Conservation (phyloP, 805 yeast genomes). For the Priceomyces fermenticarens region DNA sequence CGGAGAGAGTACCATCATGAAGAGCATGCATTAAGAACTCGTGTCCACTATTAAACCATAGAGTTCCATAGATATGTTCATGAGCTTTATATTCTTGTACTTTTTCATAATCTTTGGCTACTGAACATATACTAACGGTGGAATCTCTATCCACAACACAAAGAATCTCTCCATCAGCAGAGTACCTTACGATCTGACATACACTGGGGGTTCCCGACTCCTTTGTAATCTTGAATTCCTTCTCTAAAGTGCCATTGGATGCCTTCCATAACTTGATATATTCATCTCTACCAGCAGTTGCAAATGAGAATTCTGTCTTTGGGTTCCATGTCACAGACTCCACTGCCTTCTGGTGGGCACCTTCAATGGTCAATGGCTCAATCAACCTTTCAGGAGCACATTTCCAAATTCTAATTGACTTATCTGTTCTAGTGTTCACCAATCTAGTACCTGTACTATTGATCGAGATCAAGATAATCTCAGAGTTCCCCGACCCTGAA, state of each 20-base stretch:
- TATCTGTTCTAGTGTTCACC: constrained; percentile 43
- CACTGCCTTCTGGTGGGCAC: constrained; percentile 38
- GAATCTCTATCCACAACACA: constrained; percentile 42
- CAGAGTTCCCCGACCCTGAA: constrained; percentile 18
- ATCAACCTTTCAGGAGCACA: constrained; percentile 21
- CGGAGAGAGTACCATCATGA: constrained; percentile 42
- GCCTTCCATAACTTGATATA: constrained; percentile 47
- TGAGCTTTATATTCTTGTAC: constrained; percentile 19
- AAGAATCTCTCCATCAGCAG: constrained; percentile 46
- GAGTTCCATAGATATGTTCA: constrained; percentile 36
- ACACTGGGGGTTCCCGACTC: constrained; percentile 6
- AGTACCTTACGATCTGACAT: constrained; percentile 30
- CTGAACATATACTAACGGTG: constrained; percentile 33
- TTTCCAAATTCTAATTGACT: constrained; percentile 40
- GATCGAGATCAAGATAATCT: constrained; percentile 35
- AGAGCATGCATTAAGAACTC: constrained; percentile 36
- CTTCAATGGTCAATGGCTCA: constrained; percentile 39
- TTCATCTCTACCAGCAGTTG: constrained; percentile 48
- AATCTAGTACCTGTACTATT: constrained; percentile 42
- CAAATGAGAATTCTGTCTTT: constrained; percentile 39
- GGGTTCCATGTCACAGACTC: constrained; percentile 51
- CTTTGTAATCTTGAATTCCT: constrained; percentile 26
- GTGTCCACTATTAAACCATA: constrained; percentile 46
- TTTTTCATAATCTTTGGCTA: constrained; percentile 24
- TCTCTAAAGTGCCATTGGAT: constrained; percentile 28